Conservation (phyloP, 106 monocot species). For the Amphibolis antarctica region DNA sequence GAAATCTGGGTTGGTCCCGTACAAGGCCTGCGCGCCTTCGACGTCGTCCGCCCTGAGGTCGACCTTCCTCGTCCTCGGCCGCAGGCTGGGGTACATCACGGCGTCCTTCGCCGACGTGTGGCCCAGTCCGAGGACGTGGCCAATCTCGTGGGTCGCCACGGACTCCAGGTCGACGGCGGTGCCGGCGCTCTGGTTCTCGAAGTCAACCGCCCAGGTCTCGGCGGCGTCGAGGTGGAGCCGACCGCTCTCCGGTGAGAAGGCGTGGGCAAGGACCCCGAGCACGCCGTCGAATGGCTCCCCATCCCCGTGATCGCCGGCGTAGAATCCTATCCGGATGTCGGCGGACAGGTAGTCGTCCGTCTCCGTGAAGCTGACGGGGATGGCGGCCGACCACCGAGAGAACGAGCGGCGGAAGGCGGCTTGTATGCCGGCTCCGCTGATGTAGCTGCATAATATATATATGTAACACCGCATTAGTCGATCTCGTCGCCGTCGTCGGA, state of each 20-base stretch:
- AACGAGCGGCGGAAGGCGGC: conserved; percentile 56
- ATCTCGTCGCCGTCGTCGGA: not conserved
- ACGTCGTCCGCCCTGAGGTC: conserved; percentile 67
- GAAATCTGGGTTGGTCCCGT: conserved; percentile 82
- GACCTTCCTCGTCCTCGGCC: conserved; percentile 48
- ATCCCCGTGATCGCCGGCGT: conserved; percentile 77
- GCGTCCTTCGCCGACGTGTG: conserved; percentile 62
- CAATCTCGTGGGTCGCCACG: conserved; percentile 92
- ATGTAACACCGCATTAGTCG: not conserved
- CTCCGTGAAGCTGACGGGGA: conserved; percentile 54
- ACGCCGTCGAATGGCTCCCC: conserved; percentile 87
- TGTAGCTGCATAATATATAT: conserved; percentile 11
- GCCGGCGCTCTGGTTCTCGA: conserved; percentile 24
- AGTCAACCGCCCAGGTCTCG: conserved; percentile 78
- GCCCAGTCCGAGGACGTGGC: conserved; percentile 72
- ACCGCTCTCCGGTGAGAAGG: conserved; percentile 82
- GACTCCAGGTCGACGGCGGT: conserved; percentile 83
- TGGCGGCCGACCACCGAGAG: conserved; percentile 57
- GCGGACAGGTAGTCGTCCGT: conserved; percentile 30
- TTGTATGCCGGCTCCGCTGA: conserved; percentile 18
- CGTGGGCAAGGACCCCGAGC: conserved; percentile 78
- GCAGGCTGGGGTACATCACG: conserved; percentile 81
- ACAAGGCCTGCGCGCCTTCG: conserved; percentile 59
- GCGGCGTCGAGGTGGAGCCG: conserved; percentile 77
- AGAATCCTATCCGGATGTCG: conserved; percentile 70